Percentiles rank a stretch among this genome's conserved stretches.
These are phyloP conservation scores for Teratosphaeria nubilosa DNA, from an alignment of 2,329 filamentous ascomycete species.

Conservation along the genomic window DNA sequence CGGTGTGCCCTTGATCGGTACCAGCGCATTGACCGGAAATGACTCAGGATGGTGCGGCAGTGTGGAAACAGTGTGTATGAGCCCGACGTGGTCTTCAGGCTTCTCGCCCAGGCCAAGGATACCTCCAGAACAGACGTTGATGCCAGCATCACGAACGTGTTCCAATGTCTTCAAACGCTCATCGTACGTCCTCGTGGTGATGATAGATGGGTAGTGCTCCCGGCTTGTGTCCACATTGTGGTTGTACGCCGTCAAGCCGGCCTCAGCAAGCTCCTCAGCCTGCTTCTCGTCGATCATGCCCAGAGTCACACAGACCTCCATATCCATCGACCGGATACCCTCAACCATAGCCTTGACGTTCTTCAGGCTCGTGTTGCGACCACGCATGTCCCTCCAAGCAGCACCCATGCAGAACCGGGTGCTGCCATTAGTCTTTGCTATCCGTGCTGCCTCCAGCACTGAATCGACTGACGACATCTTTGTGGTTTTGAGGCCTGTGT, in stretches of 20 bases:
- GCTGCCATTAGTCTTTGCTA: conserved; percentile 72
- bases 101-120: conserved; percentile 79
- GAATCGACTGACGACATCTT: conserved; percentile 71
- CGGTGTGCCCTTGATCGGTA: conserved; percentile 83
- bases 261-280: conserved; percentile 71
- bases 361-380: conserved; percentile 70
- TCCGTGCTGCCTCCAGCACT: conserved; percentile 66
- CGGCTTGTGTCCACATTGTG: conserved; percentile 87
- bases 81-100: conserved; percentile 66
- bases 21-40: conserved; percentile 83
- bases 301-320: conserved; percentile 89
- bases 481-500: conserved; percentile 66
- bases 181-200: conserved; percentile 78
- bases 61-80: conserved; percentile 73
- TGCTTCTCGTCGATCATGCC: conserved; percentile 76
- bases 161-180: conserved; percentile 71
- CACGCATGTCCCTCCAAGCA: conserved; percentile 88
- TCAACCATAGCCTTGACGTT: conserved; percentile 81
- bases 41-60: conserved; percentile 76
- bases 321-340: conserved; percentile 68
- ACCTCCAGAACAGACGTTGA: conserved; percentile 83
- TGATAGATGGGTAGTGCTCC: conserved; percentile 79
- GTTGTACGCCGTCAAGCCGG: conserved; percentile 84
- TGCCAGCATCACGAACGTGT: conserved; percentile 73
- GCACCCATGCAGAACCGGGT: conserved; percentile 94